Evolutionary conservation across 2,329 filamentous ascomycete species (phyloP), one percentile per base, ranked within the genome.

Genomic region (Penicillium polonicum): DNA sequence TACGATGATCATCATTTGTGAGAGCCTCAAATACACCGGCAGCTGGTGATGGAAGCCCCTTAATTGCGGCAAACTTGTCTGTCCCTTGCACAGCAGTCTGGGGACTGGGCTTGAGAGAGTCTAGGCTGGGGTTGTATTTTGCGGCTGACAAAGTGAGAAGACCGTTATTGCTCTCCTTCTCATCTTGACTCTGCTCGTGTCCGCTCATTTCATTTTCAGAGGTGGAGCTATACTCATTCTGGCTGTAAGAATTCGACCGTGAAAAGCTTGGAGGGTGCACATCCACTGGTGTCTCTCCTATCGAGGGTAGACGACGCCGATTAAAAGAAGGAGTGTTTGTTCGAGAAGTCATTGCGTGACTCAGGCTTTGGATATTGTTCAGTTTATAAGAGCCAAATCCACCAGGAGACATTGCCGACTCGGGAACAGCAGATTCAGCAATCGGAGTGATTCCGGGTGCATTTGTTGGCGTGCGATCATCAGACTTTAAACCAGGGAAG

Each of bases 391-490:
- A 84, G 15, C 88, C 86, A 48, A 79, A 84, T 65, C 84, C 86
- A 41, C 84, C 83, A 0, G 92, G 91, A 25, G 89, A 91, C 15
- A 85, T 65, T 8, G 83, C 82, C 33, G 83, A 85, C 52, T 85
- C 80, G 13, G 69, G 72, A 42, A 87, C 76, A 2, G 88, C 89
- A 39, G 89, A 90, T 64, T 92, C 88, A 1, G 89, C 88, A 67
- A 97, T 97, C 0, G 93, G 93, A 0, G 93, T 97, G 0, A 90
- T 84, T n/a, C 89, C 91, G 1, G 87, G 87, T 10, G 75, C 78
- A 58, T 89, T 89, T 63, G 92, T 88, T 0, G 92, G 92, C 0
- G 92, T 96, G 36, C 78, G 78, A 57, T 83, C 82, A 54, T 83
- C 82, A 5, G 78, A 78, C 41, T 76, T 79, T 29, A 81, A 66